A percentile compares a stretch with the other conserved stretches of the same genome.
Conservation (phyloP, 495 filamentous ascomycete species). For the Penicillium parvum region DNA sequence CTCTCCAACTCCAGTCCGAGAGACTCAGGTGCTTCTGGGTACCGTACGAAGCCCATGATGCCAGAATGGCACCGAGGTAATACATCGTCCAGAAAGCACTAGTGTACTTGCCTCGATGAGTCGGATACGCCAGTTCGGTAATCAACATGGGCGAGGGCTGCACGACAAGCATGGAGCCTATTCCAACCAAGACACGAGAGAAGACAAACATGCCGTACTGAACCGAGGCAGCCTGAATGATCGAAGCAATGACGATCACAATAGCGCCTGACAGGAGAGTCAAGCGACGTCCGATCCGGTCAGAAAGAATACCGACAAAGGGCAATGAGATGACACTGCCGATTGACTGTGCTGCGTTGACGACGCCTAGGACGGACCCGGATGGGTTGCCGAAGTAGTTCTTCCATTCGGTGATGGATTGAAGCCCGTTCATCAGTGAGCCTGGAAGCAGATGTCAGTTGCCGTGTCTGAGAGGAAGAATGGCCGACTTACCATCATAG, state of each 20-base stretch:
- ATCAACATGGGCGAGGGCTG: slow-evolving; percentile 29
- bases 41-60: slow-evolving; percentile 18
- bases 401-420: slow-evolving; percentile 11
- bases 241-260: slow-evolving; percentile 54
- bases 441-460: neutral
- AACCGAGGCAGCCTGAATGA: slow-evolving; percentile 48
- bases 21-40: slow-evolving; percentile 21
- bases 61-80: slow-evolving; percentile 51
- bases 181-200: slow-evolving; percentile 48
- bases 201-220: slow-evolving; percentile 45
- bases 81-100: slow-evolving; percentile 26
- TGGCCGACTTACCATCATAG: slow-evolving; percentile 27
- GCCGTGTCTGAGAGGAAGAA: neutral
- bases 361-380: slow-evolving; percentile 44
- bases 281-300: slow-evolving; percentile 25
- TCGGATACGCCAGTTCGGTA: slow-evolving; percentile 31
- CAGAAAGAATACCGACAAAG: slow-evolving; percentile 11
- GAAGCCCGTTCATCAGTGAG: slow-evolving; percentile 14
- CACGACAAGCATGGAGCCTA: slow-evolving; percentile 39
- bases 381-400: slow-evolving; percentile 5
- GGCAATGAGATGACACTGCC: slow-evolving; percentile 7
- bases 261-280: slow-evolving; percentile 51
- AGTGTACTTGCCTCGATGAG: slow-evolving; percentile 27
- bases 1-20: slow-evolving; percentile 43
- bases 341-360: slow-evolving; percentile 41